Conservation (phyloP, 2,329 filamentous ascomycete species). For the Fusarium nelsonii region DNA sequence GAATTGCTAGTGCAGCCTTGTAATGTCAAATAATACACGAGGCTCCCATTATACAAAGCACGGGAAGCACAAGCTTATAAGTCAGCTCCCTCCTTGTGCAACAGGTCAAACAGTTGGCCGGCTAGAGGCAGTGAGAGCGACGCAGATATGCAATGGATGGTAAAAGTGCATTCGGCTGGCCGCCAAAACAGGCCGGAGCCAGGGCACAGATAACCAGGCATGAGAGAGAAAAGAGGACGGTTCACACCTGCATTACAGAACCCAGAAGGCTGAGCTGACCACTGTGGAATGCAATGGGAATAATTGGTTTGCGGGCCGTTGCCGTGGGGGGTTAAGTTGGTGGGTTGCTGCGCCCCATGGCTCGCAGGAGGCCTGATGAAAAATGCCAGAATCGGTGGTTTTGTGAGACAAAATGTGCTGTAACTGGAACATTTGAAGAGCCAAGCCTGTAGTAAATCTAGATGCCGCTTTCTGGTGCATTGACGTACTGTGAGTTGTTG, state of each 20-base stretch:
- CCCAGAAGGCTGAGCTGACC: conserved; percentile 7
- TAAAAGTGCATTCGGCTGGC: conserved; percentile 21
- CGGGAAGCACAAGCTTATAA: conserved; percentile 36
- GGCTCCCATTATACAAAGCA: conserved; percentile 34
- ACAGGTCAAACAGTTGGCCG: conserved; percentile 23
- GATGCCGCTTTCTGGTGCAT: conserved; percentile 17
- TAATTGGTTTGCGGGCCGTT: neutral
- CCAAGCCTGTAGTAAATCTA: neutral
- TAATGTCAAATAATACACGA: conserved; percentile 20
- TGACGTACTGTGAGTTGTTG: conserved; percentile 14
- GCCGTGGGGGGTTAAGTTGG: neutral
- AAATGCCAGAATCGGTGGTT: conserved; percentile 9
- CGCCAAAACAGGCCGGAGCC: conserved; percentile 31
- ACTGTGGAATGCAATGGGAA: conserved; percentile 14
- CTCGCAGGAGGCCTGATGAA: conserved; percentile 36
- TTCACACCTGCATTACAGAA: neutral
- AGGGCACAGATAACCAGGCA: conserved; percentile 25
- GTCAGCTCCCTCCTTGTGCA: conserved; percentile 24
- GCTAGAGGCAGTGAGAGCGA: conserved; percentile 31
- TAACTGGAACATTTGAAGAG: conserved; percentile 29
- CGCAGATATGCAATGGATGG: neutral
- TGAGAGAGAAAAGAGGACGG: neutral
- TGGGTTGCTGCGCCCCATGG: conserved; percentile 36
- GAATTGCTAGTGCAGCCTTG: conserved; percentile 25
- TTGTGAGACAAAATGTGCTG: conserved; percentile 20